Evolutionary conservation across 331 rosid genomes (phyloP).

Genomic region (Cydonia oblonga): DNA sequence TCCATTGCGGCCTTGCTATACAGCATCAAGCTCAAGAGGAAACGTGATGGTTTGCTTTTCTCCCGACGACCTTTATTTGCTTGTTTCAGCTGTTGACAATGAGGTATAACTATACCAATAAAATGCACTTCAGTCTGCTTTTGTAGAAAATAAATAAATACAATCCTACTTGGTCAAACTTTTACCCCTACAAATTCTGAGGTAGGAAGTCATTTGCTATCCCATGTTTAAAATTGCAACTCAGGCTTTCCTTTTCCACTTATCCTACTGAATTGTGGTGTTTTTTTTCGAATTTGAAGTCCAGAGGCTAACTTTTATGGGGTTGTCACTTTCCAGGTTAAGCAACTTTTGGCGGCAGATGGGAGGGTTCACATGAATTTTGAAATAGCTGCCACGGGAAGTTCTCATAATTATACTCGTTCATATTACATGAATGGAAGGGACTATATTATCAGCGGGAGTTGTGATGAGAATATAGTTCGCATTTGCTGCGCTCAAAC

Average conservation of each 20-base stretch:
- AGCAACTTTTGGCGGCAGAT: slow-evolving; percentile 15
- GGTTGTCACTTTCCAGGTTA: slow-evolving; percentile 11
- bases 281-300: background rate
- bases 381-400: slow-evolving; percentile 18
- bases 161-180: background rate
- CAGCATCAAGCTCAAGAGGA: slow-evolving; percentile 16
- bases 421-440: slow-evolving; percentile 22
- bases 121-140: no score
- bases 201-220: background rate
- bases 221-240: background rate
- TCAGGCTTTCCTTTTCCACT: background rate
- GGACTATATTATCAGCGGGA: slow-evolving; percentile 18
- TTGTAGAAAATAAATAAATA: background rate
- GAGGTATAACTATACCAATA: slow-evolving; percentile 6
- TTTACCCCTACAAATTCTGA: background rate
- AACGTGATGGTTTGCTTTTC: slow-evolving; percentile 20
- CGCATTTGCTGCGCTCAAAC: slow-evolving; percentile 18
- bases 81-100: slow-evolving; percentile 22
- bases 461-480: slow-evolving; percentile 19
- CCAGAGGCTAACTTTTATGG: background rate
- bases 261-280: background rate
- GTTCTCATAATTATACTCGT: slow-evolving; percentile 19
- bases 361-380: slow-evolving; percentile 17
- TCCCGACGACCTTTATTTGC: slow-evolving; percentile 12
- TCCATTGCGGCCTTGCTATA: slow-evolving; percentile 10